Conservation (phyloP, 2,329 filamentous ascomycete species). For the Botrytis byssoidea region DNA sequence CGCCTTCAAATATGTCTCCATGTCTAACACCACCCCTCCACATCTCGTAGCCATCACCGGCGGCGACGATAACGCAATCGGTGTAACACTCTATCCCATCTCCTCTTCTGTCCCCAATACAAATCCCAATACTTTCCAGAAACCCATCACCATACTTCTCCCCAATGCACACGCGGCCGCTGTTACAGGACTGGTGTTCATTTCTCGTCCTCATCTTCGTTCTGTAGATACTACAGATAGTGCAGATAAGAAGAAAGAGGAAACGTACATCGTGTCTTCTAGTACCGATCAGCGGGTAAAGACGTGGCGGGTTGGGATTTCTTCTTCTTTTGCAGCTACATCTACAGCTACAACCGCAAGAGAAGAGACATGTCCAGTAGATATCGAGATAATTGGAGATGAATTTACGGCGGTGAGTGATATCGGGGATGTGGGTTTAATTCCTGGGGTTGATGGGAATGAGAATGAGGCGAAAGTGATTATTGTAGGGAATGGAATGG, state of each 20-base stretch:
- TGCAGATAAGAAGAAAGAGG: neutral
- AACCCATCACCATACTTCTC: constrained; percentile 40
- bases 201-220: constrained; percentile 26
- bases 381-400: constrained; percentile 48
- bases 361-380: constrained; percentile 24
- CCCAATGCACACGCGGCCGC: constrained; percentile 68
- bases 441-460: neutral
- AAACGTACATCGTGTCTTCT: constrained; percentile 44
- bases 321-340: neutral
- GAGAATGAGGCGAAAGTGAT: constrained; percentile 28
- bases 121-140: neutral
- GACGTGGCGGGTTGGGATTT: constrained; percentile 44
- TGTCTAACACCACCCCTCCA: constrained; percentile 23
- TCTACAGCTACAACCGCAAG: neutral
- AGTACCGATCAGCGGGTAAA: constrained; percentile 64
- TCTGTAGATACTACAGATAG: neutral
- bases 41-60: constrained; percentile 63
- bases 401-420: constrained; percentile 61
- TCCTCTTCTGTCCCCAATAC: neutral
- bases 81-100: constrained; percentile 48
- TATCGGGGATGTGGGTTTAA: constrained; percentile 49
- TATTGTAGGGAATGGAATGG: constrained; percentile 40
- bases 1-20: constrained; percentile 41
- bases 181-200: constrained; percentile 55
- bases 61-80: constrained; percentile 85